Evolutionary conservation across 75 land plant species (phyloP).

Genomic region (Pseudotsuga menziesii): DNA sequence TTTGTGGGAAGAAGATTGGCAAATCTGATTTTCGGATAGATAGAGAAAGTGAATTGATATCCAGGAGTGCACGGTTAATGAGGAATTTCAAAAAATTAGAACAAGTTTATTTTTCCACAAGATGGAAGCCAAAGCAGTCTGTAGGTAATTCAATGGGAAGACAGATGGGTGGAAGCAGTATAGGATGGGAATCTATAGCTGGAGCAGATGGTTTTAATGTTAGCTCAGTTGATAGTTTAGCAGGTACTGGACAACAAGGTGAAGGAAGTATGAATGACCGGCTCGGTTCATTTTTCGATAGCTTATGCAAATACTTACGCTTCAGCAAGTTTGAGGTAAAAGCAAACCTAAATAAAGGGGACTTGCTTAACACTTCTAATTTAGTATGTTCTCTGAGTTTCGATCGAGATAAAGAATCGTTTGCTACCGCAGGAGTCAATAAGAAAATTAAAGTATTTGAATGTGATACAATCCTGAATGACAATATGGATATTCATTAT

Average conservation of each 20-base stretch:
- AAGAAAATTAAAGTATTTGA: slow-evolving; percentile 83
- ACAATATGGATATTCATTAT: slow-evolving; percentile 70
- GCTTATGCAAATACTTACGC: slow-evolving; percentile 65
- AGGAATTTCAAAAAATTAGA: slow-evolving; percentile 77
- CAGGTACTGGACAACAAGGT: slow-evolving; percentile 16
- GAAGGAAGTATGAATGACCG: slow-evolving; percentile 36
- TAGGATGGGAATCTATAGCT: slow-evolving; percentile 35
- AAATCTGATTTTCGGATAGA: slow-evolving; percentile 22
- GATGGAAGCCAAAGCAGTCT: slow-evolving; percentile 35
- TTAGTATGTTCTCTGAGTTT: slow-evolving; percentile 72
- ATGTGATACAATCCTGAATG: slow-evolving; percentile 56
- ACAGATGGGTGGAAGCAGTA: slow-evolving; percentile 16
- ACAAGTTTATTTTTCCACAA: slow-evolving; percentile 62
- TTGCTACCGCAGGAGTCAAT: slow-evolving; percentile 86
- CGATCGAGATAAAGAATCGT: slow-evolving; percentile 78
- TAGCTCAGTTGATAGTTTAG: slow-evolving; percentile 47
- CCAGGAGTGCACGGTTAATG: slow-evolving; percentile 59
- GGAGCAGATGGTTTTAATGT: slow-evolving; percentile 33
- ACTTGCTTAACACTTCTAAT: slow-evolving; percentile 66
- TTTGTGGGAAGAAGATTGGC: slow-evolving; percentile 32
- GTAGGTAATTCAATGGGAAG: slow-evolving; percentile 6
- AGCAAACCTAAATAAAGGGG: slow-evolving; percentile 74
- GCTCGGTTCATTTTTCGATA: slow-evolving; percentile 65
- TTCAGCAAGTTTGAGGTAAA: slow-evolving; percentile 67
- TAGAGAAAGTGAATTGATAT: slow-evolving; percentile 19